A percentile compares a stretch with the other conserved stretches of the same genome.
Evolutionary conservation across 768 basidiomycete genomes (phyloP).

Genomic region (Polyporus arcularius): DNA sequence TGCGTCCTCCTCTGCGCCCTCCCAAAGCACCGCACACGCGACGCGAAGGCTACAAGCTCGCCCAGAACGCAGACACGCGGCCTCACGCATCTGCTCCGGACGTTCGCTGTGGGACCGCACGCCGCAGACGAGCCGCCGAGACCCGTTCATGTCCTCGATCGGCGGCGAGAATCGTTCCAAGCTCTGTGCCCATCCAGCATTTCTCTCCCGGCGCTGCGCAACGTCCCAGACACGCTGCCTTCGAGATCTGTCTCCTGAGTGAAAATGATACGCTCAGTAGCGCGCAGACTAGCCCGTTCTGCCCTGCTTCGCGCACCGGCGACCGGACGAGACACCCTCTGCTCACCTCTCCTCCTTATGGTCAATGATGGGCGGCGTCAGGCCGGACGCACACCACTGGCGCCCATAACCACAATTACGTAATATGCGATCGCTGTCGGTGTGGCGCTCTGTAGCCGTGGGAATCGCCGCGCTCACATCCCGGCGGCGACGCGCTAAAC

Average conservation of each 20-base stretch:
- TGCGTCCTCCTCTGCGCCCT: background rate
- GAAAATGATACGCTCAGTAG: background rate
- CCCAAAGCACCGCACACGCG: background rate
- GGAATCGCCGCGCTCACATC: no score
- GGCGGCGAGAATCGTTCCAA: background rate
- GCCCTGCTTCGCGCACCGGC: background rate
- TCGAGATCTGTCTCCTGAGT: background rate
- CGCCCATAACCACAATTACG: constrained; percentile 2
- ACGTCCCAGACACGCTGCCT: background rate
- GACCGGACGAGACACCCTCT: background rate
- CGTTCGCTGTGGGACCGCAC: background rate
- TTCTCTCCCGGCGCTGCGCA: background rate
- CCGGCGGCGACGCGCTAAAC: no score
- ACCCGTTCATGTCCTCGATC: background rate
- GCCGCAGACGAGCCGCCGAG: background rate
- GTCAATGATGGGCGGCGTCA: background rate
- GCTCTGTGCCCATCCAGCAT: background rate
- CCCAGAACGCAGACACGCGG: no score
- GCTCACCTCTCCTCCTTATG: background rate
- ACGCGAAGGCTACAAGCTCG: no score
- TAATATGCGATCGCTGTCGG: background rate
- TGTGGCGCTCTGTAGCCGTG: no score
- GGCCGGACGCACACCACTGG: background rate
- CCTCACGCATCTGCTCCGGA: background rate
- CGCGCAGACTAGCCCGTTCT: background rate